Conservation (phyloP, 129 eudicot species). For the Pseudognaphalium luteoalbum region DNA sequence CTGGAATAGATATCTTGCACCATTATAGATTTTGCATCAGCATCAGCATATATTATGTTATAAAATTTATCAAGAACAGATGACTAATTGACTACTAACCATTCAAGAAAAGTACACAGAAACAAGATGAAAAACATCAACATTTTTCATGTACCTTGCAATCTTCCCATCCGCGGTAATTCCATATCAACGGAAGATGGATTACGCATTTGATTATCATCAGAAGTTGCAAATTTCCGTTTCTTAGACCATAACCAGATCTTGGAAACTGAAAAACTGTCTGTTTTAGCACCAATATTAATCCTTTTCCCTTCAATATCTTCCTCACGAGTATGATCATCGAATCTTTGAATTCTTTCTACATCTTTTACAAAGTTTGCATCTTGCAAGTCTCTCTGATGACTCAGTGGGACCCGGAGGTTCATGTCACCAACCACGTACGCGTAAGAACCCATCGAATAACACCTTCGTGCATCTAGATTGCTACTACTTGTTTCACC, state of each 20-base stretch:
- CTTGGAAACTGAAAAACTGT: constrained; percentile 93
- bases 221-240: constrained; percentile 68
- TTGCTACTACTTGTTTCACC: constrained; percentile 87
- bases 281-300: constrained; percentile 64
- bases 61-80: constrained; percentile 31
- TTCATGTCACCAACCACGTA: constrained; percentile 69
- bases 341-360: constrained; percentile 13
- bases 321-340: constrained; percentile 33
- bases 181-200: constrained; percentile 48
- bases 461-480: constrained; percentile 87
- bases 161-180: constrained; percentile 57
- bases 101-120: constrained; percentile 34
- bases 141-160: constrained; percentile 50
- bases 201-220: constrained; percentile 40
- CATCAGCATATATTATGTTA: constrained; percentile 30
- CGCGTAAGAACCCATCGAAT: constrained; percentile 91
- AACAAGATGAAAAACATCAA: constrained; percentile 27
- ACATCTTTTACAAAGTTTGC: constrained; percentile 36
- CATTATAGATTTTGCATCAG: constrained; percentile 24
- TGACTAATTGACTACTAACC: constrained; percentile 26
- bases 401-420: constrained; percentile 58
- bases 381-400: constrained; percentile 31
- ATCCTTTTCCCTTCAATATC: constrained; percentile 76
- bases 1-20: constrained; percentile 1
- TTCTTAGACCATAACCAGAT: constrained; percentile 97